A percentile compares a stretch with the other conserved stretches of the same genome.
phyloP scores from a whole-genome alignment of 1,284 basidiomycete genomes.

The Cutaneotrichosporon cyanovorans region DNA sequence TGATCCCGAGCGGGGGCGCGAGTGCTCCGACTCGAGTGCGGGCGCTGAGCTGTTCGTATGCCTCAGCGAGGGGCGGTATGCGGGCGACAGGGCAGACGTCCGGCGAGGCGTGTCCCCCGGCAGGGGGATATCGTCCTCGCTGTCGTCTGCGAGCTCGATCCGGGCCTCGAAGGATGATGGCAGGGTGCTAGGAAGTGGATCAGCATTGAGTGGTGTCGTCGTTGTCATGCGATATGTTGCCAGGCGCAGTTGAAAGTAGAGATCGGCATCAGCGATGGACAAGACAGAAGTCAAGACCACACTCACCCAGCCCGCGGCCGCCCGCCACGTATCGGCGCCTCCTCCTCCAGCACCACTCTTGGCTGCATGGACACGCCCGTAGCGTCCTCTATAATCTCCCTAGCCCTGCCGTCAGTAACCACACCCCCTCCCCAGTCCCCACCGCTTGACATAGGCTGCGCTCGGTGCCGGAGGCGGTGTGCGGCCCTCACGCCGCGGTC shows the following conservation, averaged over 20 bases:
- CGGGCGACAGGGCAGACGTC: constrained; percentile 36
- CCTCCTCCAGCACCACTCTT: constrained; percentile 53
- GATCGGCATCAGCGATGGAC: too few relatives aligned
- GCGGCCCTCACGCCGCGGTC: constrained; percentile 18
- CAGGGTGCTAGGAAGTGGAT: constrained; percentile 42
- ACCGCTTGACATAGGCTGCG: constrained; percentile 81
- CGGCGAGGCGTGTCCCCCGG: constrained; percentile 15
- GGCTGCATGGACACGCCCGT: constrained; percentile 48
- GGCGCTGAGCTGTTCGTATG: constrained; percentile 62
- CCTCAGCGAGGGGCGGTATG: constrained; percentile 53
- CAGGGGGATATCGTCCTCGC: constrained; percentile 1
- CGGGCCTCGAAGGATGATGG: constrained; percentile 41
- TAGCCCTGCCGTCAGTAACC: constrained; percentile 52
- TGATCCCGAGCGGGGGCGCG: constrained; percentile 80
- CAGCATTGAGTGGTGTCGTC: too few relatives aligned
- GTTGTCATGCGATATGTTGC: neutral
- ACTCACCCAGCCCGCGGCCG: constrained; percentile 45
- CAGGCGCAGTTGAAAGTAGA: too few relatives aligned
- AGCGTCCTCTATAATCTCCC: constrained; percentile 71
- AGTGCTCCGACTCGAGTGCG: constrained; percentile 54
- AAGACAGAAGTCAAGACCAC: neutral
- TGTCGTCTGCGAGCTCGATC: constrained; percentile 15
- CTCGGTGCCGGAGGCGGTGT: constrained; percentile 78
- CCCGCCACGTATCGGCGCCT: constrained; percentile 29
- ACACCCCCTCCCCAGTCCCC: constrained; percentile 12